phyloP scores from a whole-genome alignment of 129 eudicot species.

The Ambrosia trifida region DNA sequence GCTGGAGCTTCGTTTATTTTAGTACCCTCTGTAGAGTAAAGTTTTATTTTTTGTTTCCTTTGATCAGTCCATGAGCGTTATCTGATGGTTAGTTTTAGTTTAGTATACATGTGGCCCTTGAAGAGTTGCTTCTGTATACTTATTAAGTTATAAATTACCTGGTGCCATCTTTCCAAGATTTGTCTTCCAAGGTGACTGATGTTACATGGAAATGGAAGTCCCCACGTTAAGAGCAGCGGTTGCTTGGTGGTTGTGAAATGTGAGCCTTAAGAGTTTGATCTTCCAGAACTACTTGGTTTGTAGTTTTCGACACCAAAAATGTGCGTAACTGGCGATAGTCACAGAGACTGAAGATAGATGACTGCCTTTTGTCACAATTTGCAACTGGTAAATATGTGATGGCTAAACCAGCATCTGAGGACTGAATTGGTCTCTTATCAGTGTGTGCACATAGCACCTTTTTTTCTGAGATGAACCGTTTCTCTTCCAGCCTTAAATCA shows the following conservation, averaged over 20 bases:
- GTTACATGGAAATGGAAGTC: conserved; percentile 3
- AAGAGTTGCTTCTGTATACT: conserved; percentile 6
- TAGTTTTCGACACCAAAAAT: conserved; percentile 4
- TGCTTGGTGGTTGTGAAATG: conserved; percentile 13
- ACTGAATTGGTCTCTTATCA: not conserved
- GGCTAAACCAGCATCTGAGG: conserved; percentile 10
- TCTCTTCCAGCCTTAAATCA: conserved; percentile 11
- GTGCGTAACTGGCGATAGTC: conserved; percentile 7
- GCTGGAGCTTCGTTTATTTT: not conserved
- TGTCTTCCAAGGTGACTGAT: conserved; percentile 1
- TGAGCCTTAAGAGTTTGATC: not conserved
- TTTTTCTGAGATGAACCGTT: conserved; percentile 1
- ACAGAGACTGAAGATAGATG: conserved; percentile 5
- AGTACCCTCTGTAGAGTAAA: not conserved
- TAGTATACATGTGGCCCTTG: not conserved
- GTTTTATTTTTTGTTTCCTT: conserved; percentile 6
- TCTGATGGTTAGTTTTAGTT: conserved; percentile 17
- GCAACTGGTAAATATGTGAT: not conserved
- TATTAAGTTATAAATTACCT: not conserved
- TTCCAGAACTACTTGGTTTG: conserved; percentile 16
- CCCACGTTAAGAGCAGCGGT: conserved; percentile 7
- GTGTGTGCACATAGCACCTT: not conserved
- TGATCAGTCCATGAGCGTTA: conserved; percentile 12
- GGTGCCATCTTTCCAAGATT: conserved; percentile 11
- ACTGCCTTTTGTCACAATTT: not conserved